phyloP scores from a whole-genome alignment of 306 rosid species.

The Begonia fuchsioides region DNA sequence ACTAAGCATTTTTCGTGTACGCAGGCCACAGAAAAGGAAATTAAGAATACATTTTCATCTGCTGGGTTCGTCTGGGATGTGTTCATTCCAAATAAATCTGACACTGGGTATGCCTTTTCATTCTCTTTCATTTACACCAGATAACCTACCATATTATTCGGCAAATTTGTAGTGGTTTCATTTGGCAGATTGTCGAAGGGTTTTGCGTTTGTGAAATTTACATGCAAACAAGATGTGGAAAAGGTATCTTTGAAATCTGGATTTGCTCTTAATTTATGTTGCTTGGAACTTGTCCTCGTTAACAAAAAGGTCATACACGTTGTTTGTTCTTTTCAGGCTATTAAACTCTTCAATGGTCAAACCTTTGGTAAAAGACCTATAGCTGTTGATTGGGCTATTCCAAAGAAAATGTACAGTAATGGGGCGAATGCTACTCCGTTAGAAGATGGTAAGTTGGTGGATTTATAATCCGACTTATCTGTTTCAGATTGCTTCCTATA shows the following conservation, averaged over 20 bases:
- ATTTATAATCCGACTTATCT: neutral
- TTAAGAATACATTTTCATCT: slow-evolving; percentile 45
- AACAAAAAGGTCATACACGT: slow-evolving; percentile 4
- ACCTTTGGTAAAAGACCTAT: slow-evolving; percentile 53
- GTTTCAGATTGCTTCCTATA: neutral
- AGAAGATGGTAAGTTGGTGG: slow-evolving; percentile 41
- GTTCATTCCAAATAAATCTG: slow-evolving; percentile 51
- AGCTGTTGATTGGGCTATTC: slow-evolving; percentile 96
- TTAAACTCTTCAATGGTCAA: slow-evolving; percentile 64
- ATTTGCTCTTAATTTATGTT: slow-evolving; percentile 6
- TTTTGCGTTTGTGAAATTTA: slow-evolving; percentile 87
- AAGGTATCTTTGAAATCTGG: slow-evolving; percentile 29
- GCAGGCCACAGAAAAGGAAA: slow-evolving; percentile 61
- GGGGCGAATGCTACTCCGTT: slow-evolving; percentile 25
- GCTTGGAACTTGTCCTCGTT: neutral
- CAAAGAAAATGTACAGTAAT: slow-evolving; percentile 61
- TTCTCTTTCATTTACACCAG: neutral
- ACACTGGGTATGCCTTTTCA: slow-evolving; percentile 42
- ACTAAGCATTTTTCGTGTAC: slow-evolving; percentile 17
- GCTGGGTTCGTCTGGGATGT: slow-evolving; percentile 92
- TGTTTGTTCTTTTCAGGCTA: slow-evolving; percentile 34
- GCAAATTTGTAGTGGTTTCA: slow-evolving; percentile 10
- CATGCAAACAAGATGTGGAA: slow-evolving; percentile 75
- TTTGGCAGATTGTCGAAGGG: slow-evolving; percentile 77
- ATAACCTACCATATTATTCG: neutral